Percentiles rank a stretch among this genome's conserved stretches.
These are phyloP conservation scores for Aspergillus sojae DNA, from an alignment of 2,329 filamentous ascomycete species.

Conservation along the genomic window DNA sequence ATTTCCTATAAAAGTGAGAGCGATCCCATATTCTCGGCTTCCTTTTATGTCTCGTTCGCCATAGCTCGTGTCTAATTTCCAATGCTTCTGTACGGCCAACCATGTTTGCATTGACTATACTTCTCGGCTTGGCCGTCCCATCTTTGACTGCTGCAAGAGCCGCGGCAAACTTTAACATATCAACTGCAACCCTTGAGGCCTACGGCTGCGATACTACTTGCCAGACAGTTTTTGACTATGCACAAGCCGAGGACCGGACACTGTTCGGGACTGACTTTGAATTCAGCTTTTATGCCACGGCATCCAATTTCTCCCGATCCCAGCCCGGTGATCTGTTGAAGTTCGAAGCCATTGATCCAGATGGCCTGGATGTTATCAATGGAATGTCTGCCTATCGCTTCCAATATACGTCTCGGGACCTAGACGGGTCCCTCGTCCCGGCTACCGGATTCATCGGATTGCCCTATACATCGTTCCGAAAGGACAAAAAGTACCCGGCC, in stretches of 20 bases:
- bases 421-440: constrained; percentile 7
- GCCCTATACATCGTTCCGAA: constrained; percentile 1
- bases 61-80: not conserved
- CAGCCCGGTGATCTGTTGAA: constrained; percentile 16
- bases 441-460: constrained; percentile 12
- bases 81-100: not conserved
- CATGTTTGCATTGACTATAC: not conserved
- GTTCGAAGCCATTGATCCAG: constrained; percentile 6
- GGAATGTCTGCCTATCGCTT: constrained; percentile 8
- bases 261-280: constrained; percentile 10
- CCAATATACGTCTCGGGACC: constrained; percentile 9
- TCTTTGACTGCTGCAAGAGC: not conserved
- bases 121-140: not conserved
- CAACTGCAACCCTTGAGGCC: not conserved
- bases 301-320: constrained; percentile 11
- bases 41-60: not conserved
- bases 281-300: constrained; percentile 14
- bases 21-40: not conserved
- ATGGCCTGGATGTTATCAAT: not conserved
- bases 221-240: not conserved
- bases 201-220: not conserved
- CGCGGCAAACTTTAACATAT: not conserved
- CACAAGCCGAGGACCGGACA: constrained; percentile 14
- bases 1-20: not conserved
- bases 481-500: constrained; percentile 2